Base-by-base conservation (phyloP, 73 alveolate species). In the Paramecium pentaurelia region DNA sequence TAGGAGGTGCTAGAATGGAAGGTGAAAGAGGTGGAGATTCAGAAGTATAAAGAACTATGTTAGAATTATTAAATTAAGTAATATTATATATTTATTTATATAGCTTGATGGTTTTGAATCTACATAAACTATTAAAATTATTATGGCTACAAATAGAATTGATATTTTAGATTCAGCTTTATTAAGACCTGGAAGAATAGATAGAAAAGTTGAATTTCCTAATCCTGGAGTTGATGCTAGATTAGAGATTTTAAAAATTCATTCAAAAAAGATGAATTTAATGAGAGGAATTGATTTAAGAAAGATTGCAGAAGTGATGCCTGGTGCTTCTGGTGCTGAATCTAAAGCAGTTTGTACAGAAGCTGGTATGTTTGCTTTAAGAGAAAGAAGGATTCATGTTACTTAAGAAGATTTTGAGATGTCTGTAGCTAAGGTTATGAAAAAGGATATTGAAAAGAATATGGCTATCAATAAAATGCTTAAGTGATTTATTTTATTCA, bases 311-410 rank as follows among this genome's bases (percentile, higher is more conserved):
- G 94, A 98, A 71, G 84, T 86, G 83, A 96, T 99, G 99, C 94
- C 94, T 38, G 99, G 99, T 16, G 99, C 99, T 40, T 96, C 99
- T 25, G 99, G 99, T 12, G 99, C 99, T 0, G 99, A 99, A 92
- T 95, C 99, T 60, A 99, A 99, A 95, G 93, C 91, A 8, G 97
- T 94, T 37, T 96, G 99, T 71, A 89, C 95, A 42, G 99, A 99
- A 95, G 99, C 99, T 6, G 99, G 99, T 9, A 99, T 99, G 99
- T 99, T 98, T 94, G 99, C 99, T 16, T 93, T 99, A 49, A 97
- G 99, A 86, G 99, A 99, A 95, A 96, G 99, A 85, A 98, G 99
- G 94, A 97, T 98, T 92, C 99, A 99, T 92, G 99, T 99, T 70
- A 99, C 99, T 7, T 99, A 99, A 89, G 99, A 99, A 86, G 99